phyloP scores from a whole-genome alignment of 257 asterid species.

The Catharanthus roseus region DNA sequence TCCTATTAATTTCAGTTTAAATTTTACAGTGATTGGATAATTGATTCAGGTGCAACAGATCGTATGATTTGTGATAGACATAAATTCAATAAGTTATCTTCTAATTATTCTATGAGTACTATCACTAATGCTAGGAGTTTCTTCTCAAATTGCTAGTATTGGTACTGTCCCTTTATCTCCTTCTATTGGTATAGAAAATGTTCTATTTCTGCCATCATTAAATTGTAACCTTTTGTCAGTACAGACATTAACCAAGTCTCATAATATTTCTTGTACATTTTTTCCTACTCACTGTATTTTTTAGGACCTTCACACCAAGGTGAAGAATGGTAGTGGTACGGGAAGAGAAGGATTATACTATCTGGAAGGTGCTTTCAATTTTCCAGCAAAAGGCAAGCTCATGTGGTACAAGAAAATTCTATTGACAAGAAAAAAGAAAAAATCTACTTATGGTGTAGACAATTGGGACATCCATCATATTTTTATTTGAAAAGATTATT shows the following conservation, averaged over 20 bases:
- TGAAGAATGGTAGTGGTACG: neutral
- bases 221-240: neutral
- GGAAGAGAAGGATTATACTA: neutral
- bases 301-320: neutral
- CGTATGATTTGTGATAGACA: neutral
- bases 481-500: too few species aligned
- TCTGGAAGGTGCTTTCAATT: neutral
- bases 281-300: neutral
- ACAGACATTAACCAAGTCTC: neutral
- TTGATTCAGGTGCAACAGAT: neutral
- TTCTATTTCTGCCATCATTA: neutral
- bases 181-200: neutral
- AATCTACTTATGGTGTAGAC: neutral
- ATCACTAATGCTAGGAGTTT: neutral
- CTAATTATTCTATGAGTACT: neutral
- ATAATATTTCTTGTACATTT: neutral
- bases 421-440: neutral
- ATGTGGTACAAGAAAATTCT: neutral
- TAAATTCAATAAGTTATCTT: neutral
- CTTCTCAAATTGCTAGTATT: neutral
- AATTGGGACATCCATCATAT: neutral
- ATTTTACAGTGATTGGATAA: neutral
- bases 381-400: neutral
- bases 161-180: neutral
- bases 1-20: too few species aligned